A percentile compares a stretch with the other conserved stretches of the same genome.
Conservation (phyloP, 495 filamentous ascomycete species). For the Penicillium canariense region DNA sequence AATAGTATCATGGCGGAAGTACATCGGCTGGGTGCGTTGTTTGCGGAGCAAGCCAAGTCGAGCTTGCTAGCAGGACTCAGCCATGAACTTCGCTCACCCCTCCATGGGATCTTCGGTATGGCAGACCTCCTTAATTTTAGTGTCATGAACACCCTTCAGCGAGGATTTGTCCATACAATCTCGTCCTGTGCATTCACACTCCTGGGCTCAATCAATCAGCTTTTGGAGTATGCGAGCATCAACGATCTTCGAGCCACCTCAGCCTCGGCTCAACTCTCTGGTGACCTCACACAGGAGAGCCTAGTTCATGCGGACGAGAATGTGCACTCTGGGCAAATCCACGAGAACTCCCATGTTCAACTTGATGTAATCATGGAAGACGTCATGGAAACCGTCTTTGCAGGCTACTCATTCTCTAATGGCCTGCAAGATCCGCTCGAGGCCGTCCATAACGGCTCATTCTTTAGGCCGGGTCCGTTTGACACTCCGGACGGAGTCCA, state of each 20-base stretch:
- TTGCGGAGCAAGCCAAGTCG: constrained; percentile 56
- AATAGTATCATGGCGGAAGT: constrained; percentile 63
- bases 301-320: constrained; percentile 45
- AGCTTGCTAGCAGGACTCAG: constrained; percentile 67
- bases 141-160: constrained; percentile 51
- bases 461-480: no score
- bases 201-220: constrained; percentile 67
- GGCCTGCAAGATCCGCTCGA: no score
- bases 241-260: not conserved
- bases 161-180: constrained; percentile 60
- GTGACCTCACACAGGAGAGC: constrained; percentile 7
- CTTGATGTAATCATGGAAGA: no score
- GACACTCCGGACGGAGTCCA: no score
- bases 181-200: constrained; percentile 64
- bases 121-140: constrained; percentile 61
- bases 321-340: no score
- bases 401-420: no score
- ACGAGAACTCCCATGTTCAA: no score
- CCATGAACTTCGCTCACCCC: constrained; percentile 65
- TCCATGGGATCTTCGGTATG: constrained; percentile 64
- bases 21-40: constrained; percentile 47
- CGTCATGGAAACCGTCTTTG: no score
- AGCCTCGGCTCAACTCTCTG: no score
- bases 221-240: constrained; percentile 50
- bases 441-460: no score